Conservation (phyloP, 306 rosid species). For the Prunus mume region DNA sequence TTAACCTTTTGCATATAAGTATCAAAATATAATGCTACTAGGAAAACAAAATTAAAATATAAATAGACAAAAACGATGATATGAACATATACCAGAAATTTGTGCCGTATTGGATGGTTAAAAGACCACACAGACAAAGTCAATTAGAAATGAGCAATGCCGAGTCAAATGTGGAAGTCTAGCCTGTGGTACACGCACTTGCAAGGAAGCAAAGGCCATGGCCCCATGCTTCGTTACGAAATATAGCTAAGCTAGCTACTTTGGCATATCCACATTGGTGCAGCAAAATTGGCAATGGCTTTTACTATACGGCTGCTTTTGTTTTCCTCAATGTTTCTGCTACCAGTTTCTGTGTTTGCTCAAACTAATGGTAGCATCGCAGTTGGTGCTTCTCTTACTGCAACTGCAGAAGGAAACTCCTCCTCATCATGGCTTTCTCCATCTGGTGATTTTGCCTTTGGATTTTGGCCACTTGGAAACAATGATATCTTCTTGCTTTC, state of each 20-base stretch:
- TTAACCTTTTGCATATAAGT: background rate
- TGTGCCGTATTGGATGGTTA: too few species aligned
- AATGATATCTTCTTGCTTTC: constrained; percentile 34
- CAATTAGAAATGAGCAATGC: too few species aligned
- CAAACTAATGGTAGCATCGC: constrained; percentile 27
- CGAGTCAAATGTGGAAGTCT: too few species aligned
- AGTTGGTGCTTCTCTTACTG: constrained; percentile 8
- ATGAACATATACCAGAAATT: too few species aligned
- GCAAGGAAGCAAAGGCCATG: background rate
- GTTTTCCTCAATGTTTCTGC: constrained; percentile 13
- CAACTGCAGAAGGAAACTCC: constrained; percentile 21
- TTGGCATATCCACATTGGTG: background rate
- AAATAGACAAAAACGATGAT: background rate
- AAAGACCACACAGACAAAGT: too few species aligned
- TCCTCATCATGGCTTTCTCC: constrained; percentile 36
- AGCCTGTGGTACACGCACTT: background rate
- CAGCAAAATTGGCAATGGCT: background rate
- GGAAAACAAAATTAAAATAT: background rate
- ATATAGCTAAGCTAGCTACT: background rate
- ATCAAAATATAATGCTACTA: background rate
- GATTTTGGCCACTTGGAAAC: constrained; percentile 34
- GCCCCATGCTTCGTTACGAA: background rate
- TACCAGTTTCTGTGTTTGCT: constrained; percentile 23
- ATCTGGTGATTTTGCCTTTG: constrained; percentile 35
- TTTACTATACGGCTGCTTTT: background rate